Evolutionary conservation across 2,329 filamentous ascomycete genomes (phyloP).

Genomic region (Alternaria sp.): DNA sequence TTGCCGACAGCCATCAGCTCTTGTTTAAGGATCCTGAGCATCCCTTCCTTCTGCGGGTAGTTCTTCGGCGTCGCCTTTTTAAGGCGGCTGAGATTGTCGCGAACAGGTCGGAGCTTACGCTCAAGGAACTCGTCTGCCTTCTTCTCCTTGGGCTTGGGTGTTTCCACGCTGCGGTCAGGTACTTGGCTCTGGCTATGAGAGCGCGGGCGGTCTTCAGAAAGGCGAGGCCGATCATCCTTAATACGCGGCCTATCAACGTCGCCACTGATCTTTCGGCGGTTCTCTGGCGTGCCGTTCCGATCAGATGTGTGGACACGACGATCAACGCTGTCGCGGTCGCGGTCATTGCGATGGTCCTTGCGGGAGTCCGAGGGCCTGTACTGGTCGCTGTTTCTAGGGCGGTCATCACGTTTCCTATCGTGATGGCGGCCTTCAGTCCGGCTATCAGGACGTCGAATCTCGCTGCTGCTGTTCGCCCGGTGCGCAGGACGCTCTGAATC

Average conservation of each 20-base stretch:
- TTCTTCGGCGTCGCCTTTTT: slow-evolving; percentile 67
- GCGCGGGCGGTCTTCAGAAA: slow-evolving; percentile 52
- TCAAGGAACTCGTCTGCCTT: slow-evolving; percentile 58
- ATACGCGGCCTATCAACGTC: slow-evolving; percentile 43
- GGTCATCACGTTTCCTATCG: slow-evolving; percentile 34
- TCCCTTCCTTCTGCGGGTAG: slow-evolving; percentile 67
- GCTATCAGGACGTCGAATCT: slow-evolving; percentile 43
- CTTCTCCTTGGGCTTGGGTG: slow-evolving; percentile 36
- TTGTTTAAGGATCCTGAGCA: slow-evolving; percentile 66
- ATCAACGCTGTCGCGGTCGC: slow-evolving; percentile 48
- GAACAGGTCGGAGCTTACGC: slow-evolving; percentile 64
- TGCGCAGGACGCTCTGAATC: slow-evolving; percentile 48
- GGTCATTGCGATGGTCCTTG: slow-evolving; percentile 48
- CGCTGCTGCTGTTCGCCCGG: slow-evolving; percentile 47
- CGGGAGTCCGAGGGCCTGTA: slow-evolving; percentile 40
- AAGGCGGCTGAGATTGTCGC: slow-evolving; percentile 65
- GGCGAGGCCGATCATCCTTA: slow-evolving; percentile 46
- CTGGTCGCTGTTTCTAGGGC: slow-evolving; percentile 46
- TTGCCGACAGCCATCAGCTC: slow-evolving; percentile 68
- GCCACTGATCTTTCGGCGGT: slow-evolving; percentile 53
- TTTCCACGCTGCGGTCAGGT: slow-evolving; percentile 44
- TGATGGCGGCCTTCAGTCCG: slow-evolving; percentile 41
- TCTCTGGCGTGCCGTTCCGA: slow-evolving; percentile 53
- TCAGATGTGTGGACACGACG: slow-evolving; percentile 44
- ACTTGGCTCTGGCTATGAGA: slow-evolving; percentile 56